Evolutionary conservation across 2,329 filamentous ascomycete species (phyloP), one percentile per base, ranked within the genome.

Genomic region (Talaromyces piceae): DNA sequence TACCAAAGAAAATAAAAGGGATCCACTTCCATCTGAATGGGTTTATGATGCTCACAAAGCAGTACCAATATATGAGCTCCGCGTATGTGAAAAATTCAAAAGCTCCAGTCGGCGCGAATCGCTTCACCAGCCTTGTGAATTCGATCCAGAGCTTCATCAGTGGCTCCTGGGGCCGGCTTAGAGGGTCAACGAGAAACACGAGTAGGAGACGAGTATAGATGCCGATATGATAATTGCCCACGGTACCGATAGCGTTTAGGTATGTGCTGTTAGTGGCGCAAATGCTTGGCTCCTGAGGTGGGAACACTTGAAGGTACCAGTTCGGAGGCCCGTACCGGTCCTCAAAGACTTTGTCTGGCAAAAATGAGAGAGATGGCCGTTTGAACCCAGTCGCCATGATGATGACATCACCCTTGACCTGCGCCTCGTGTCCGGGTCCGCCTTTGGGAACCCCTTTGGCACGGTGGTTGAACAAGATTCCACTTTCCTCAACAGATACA

Each of bases 11-110:
- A 13, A 94, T 87, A 63, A 94, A 94, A 0, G 83, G 64, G 0
- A 84, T 87, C 89, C 88, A 94, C 73, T 94, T 94, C 88, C 88
- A 94, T 7, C 88, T 74, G 67, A 94, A 94, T 0, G 89, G 89
- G 63, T 94, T 94, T 60, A 93, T 78, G 4, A 78, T 72, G 39
- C 91, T 82, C 51, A 85, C 85, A 62, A 93, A 94, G 5, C 82
- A 65, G 58, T 91, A 93, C 89, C 88, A 94, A 75, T 87, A 94
- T 4, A 93, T 63, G 47, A 94, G 72, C 67, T 95, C 89, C 0
- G 86, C 77, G 61, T 94, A 94, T 0, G 89, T 94, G 65, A 94
- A 93, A 72, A 94, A 94, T 64, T 94, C 88, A 61, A 94, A 91
- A 0, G 88, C 87, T 0, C 80, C 83, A 0, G 82, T 87, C 0